A percentile compares a stretch with the other conserved stretches of the same genome.
Evolutionary conservation across 2,329 filamentous ascomycete genomes (phyloP).

Genomic region (Microdochium paspali): DNA sequence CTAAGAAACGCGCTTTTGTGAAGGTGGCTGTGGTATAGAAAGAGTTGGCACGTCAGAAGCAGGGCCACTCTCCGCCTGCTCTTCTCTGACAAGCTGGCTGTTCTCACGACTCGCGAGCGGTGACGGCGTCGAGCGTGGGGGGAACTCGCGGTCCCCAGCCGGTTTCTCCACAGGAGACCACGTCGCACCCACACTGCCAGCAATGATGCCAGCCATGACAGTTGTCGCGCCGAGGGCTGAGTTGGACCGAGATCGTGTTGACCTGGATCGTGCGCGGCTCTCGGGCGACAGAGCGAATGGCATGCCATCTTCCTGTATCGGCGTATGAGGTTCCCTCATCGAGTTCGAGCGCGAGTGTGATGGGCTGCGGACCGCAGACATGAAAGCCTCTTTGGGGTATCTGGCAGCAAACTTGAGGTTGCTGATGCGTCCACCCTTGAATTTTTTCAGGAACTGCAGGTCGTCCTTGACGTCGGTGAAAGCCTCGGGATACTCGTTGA

Average conservation of each 20-base stretch:
- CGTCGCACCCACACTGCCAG: conserved; percentile 64
- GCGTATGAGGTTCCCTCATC: conserved; percentile 50
- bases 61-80: not conserved
- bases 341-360: conserved; percentile 58
- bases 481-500: conserved; percentile 60
- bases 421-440: conserved; percentile 76
- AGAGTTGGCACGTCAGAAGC: not conserved
- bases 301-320: conserved; percentile 46
- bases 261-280: conserved; percentile 56
- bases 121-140: conserved; percentile 19
- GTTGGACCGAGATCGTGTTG: conserved; percentile 55
- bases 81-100: conserved; percentile 1
- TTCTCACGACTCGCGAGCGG: conserved; percentile 18
- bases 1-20: not conserved
- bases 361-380: conserved; percentile 48
- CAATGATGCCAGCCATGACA: conserved; percentile 77
- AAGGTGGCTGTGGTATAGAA: conserved; percentile 3
- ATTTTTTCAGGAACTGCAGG: conserved; percentile 67
- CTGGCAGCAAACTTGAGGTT: conserved; percentile 70
- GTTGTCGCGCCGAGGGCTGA: conserved; percentile 66
- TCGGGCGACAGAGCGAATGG: conserved; percentile 45
- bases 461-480: conserved; percentile 71
- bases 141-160: conserved; percentile 24
- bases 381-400: conserved; percentile 63
- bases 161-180: conserved; percentile 60